Percentiles rank a stretch among this genome's conserved stretches.
Evolutionary conservation across 2,329 filamentous ascomycete species (phyloP).

Genomic region (Sordariomycetes sp.): DNA sequence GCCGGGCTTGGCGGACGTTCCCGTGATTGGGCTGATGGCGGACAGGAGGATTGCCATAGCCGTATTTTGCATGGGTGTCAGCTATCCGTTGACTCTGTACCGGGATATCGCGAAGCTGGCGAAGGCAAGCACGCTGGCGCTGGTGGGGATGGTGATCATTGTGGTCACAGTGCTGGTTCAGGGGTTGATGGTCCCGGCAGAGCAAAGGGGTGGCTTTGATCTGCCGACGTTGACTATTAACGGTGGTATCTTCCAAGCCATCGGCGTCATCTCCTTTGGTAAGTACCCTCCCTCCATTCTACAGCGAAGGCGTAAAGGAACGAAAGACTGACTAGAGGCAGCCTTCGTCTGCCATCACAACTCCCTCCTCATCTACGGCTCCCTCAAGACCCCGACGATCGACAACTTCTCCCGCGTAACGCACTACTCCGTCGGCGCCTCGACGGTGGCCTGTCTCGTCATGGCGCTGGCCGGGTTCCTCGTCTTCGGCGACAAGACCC

Average conservation of each 20-base stretch:
- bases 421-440: constrained; percentile 84
- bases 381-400: constrained; percentile 84
- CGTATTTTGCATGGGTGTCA: constrained; percentile 77
- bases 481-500: constrained; percentile 82
- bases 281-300: constrained; percentile 16
- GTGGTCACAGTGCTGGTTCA: constrained; percentile 81
- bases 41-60: constrained; percentile 78
- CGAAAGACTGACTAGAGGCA: no score
- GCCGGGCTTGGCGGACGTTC: constrained; percentile 61
- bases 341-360: constrained; percentile 81
- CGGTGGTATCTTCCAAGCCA: constrained; percentile 83
- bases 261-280: constrained; percentile 98
- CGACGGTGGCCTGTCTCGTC: constrained; percentile 80
- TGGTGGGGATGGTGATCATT: constrained; percentile 90
- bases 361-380: constrained; percentile 94
- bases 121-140: constrained; percentile 87
- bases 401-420: constrained; percentile 91
- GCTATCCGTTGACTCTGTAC: constrained; percentile 87
- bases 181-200: constrained; percentile 62
- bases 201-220: constrained; percentile 62
- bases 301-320: no score
- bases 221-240: constrained; percentile 70
- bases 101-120: constrained; percentile 96
- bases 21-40: constrained; percentile 74
- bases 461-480: constrained; percentile 88